Evolutionary conservation across 345 rosid genomes (phyloP).

Genomic region (Leavenworthia alabamica): DNA sequence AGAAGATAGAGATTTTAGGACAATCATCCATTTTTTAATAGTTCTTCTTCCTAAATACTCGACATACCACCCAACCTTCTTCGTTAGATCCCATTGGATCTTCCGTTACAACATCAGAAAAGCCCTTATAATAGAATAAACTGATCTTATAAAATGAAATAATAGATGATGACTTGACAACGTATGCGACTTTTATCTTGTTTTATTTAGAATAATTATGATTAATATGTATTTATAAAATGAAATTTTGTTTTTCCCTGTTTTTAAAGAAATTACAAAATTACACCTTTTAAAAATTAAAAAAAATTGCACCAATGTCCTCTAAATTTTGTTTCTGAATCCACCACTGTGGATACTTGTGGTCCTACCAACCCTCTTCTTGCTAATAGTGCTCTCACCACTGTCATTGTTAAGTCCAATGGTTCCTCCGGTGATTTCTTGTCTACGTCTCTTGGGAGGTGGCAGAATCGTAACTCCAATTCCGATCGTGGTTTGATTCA

Average conservation of each 20-base stretch:
- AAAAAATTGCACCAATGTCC: too few species aligned
- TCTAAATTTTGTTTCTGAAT: too few species aligned
- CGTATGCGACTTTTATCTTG: background rate
- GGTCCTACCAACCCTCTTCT: slow-evolving; percentile 90
- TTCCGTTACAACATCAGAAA: slow-evolving; percentile 23
- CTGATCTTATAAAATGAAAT: background rate
- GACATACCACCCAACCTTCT: slow-evolving; percentile 98
- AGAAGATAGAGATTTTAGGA: slow-evolving; percentile 47
- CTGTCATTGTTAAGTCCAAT: slow-evolving; percentile 90
- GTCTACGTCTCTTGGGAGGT: slow-evolving; percentile 82
- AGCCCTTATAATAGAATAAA: slow-evolving; percentile 9
- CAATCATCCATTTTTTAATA: slow-evolving; percentile 74
- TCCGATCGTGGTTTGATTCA: slow-evolving; percentile 87
- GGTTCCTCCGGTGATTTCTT: slow-evolving; percentile 91
- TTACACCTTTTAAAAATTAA: too few species aligned
- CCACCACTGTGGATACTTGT: too few species aligned
- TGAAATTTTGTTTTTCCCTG: too few species aligned
- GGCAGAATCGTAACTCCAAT: slow-evolving; percentile 97
- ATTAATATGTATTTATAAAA: too few species aligned
- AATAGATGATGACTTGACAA: background rate
- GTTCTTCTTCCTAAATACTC: slow-evolving; percentile 88
- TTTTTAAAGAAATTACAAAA: too few species aligned
- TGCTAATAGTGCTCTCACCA: slow-evolving; percentile 82
- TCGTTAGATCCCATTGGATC: slow-evolving; percentile 43
- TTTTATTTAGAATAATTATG: too few species aligned